phyloP scores from a whole-genome alignment of 2,329 filamentous ascomycete genomes.

The Graphiopsis chlorocephala region DNA sequence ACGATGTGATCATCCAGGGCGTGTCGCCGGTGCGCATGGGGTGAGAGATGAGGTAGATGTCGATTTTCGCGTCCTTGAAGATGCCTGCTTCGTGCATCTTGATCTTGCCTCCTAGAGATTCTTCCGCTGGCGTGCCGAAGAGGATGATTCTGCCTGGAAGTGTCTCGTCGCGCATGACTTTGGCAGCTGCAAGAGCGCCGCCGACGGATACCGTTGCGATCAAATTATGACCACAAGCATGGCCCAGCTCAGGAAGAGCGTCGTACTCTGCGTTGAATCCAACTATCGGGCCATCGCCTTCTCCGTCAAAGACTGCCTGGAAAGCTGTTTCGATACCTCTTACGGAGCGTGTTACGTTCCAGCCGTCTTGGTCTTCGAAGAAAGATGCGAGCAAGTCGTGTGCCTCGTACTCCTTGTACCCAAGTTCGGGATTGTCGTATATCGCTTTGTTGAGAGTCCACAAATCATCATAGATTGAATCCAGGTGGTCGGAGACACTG shows the following conservation, averaged over 20 bases:
- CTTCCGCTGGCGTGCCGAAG: slow-evolving; percentile 11
- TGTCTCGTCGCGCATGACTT: background rate
- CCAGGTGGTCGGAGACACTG: background rate
- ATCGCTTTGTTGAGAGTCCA: slow-evolving; percentile 8
- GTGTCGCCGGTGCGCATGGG: slow-evolving; percentile 3
- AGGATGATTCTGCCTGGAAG: slow-evolving; percentile 2
- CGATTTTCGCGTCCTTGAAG: slow-evolving; percentile 23
- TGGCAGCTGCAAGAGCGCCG: slow-evolving; percentile 1
- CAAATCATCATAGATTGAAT: slow-evolving; percentile 1
- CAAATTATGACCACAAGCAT: slow-evolving; percentile 3
- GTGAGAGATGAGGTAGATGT: slow-evolving; percentile 18
- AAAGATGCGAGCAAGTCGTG: slow-evolving; percentile 52
- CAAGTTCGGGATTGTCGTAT: slow-evolving; percentile 44
- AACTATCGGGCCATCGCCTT: slow-evolving; percentile 41
- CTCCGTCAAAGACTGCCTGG: slow-evolving; percentile 19
- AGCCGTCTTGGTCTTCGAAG: slow-evolving; percentile 33
- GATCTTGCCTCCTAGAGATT: slow-evolving; percentile 16
- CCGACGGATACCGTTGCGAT: slow-evolving; percentile 3
- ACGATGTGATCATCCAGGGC: slow-evolving; percentile 6
- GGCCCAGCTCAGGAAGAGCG: background rate
- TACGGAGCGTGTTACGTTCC: slow-evolving; percentile 28
- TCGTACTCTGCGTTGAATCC: slow-evolving; percentile 31
- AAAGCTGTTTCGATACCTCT: slow-evolving; percentile 13
- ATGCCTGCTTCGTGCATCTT: slow-evolving; percentile 12
- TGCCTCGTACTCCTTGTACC: slow-evolving; percentile 49